These are phyloP conservation scores for Botrytis pseudocinerea DNA, from an alignment of 2,329 filamentous ascomycete genomes.

Conservation along the genomic window DNA sequence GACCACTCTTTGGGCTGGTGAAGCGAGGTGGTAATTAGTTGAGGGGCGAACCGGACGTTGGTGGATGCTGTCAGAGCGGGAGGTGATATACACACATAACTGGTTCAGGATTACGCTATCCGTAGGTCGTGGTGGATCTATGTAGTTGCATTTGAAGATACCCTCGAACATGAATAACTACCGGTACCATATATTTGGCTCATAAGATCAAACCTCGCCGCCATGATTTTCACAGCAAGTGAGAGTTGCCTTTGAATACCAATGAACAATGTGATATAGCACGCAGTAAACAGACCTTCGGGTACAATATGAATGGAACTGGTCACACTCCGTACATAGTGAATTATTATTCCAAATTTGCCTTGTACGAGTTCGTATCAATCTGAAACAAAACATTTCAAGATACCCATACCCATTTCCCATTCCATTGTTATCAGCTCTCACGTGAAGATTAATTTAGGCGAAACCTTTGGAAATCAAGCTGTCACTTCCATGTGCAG, in stretches of 20 bases:
- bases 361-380: not conserved
- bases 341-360: not conserved
- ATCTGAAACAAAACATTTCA: not conserved
- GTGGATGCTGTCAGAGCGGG: not conserved
- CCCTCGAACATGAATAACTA: not conserved
- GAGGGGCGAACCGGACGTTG: not conserved
- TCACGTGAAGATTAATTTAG: conserved; percentile 17
- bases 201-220: not conserved
- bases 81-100: not conserved
- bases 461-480: conserved; percentile 5
- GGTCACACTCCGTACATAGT: not conserved
- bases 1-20: too few relatives aligned
- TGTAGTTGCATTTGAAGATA: conserved; percentile 13
- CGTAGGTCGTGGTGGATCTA: not conserved
- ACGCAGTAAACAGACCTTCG: not conserved
- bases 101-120: not conserved
- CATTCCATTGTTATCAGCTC: conserved; percentile 13
- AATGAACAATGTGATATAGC: not conserved
- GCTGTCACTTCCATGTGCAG: conserved; percentile 16
- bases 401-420: not conserved
- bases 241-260: too few relatives aligned
- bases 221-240: not conserved
- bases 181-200: not conserved
- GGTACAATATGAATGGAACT: not conserved
- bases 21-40: too few relatives aligned